These are phyloP conservation scores for Leccinum fuscescens DNA, from an alignment of 1,284 basidiomycete species.

Conservation along the genomic window DNA sequence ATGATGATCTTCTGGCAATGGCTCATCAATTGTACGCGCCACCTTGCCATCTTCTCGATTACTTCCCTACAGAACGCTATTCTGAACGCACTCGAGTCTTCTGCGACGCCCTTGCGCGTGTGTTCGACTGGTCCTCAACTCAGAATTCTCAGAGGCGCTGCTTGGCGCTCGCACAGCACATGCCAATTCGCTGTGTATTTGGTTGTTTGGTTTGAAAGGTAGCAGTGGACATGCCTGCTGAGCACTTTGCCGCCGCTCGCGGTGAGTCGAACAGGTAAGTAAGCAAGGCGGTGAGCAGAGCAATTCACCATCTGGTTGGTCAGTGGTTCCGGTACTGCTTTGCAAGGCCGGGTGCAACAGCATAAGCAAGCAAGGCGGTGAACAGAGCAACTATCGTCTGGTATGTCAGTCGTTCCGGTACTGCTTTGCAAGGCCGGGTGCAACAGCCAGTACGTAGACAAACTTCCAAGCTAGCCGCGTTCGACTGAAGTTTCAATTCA, in stretches of 20 bases:
- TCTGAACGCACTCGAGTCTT: neutral
- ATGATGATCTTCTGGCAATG: no score
- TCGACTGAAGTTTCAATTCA: no score
- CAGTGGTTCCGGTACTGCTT: neutral
- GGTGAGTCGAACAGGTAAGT: neutral
- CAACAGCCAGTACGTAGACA: neutral
- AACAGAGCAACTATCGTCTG: neutral
- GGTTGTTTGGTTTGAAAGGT: no score
- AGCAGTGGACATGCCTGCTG: no score
- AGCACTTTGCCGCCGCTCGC: no score
- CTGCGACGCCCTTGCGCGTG: neutral
- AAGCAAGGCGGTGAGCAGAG: neutral
- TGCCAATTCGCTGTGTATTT: no score
- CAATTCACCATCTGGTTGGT: neutral
- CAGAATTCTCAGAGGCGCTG: no score
- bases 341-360: no score
- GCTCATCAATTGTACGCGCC: no score
- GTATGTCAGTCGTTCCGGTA: neutral
- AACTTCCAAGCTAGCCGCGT: neutral
- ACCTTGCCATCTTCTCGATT: no score
- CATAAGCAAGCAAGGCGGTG: neutral
- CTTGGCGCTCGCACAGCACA: no score
- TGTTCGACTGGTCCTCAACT: neutral
- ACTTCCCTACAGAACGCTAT: neutral
- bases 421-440: neutral